A percentile compares a stretch with the other conserved stretches of the same genome.
Evolutionary conservation across 2,329 filamentous ascomycete genomes (phyloP).

Genomic region (Cytospora schulzeri): DNA sequence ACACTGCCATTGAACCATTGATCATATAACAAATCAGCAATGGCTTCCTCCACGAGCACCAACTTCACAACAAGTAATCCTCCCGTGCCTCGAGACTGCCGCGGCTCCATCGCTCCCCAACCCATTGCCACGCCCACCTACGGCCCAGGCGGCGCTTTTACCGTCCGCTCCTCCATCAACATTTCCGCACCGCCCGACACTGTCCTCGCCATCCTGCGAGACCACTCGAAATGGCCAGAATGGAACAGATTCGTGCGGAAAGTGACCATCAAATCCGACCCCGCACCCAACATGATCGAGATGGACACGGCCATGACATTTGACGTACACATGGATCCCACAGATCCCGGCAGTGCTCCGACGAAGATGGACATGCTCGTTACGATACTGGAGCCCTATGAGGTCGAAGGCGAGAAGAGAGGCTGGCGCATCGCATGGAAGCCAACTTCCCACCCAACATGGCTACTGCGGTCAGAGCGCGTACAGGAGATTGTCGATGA

Average conservation of each 20-base stretch:
- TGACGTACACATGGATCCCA: constrained; percentile 38
- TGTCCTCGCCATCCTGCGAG: constrained; percentile 40
- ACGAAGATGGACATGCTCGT: constrained; percentile 33
- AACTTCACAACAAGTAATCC: constrained; percentile 24
- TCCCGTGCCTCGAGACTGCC: constrained; percentile 25
- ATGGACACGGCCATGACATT: constrained; percentile 39
- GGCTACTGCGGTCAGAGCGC: constrained; percentile 43
- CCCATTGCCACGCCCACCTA: constrained; percentile 38
- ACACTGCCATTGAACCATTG: not conserved
- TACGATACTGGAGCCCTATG: constrained; percentile 39
- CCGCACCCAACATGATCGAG: constrained; percentile 32
- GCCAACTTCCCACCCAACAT: constrained; percentile 35
- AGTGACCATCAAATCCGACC: constrained; percentile 33
- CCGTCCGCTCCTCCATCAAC: constrained; percentile 36
- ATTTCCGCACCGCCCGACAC: constrained; percentile 39
- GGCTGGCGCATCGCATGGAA: constrained; percentile 47
- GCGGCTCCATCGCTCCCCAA: constrained; percentile 26
- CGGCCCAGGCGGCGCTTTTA: constrained; percentile 36
- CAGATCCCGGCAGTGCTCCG: constrained; percentile 15
- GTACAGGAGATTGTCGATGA: constrained; percentile 47
- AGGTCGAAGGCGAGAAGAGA: constrained; percentile 26
- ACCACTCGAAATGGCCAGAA: constrained; percentile 37
- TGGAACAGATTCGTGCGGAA: constrained; percentile 42
- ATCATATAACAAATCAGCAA: not conserved
- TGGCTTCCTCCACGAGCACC: not conserved